Base-by-base conservation (phyloP, 305 asterid genomes). In the Fraxinus nigra region DNA sequence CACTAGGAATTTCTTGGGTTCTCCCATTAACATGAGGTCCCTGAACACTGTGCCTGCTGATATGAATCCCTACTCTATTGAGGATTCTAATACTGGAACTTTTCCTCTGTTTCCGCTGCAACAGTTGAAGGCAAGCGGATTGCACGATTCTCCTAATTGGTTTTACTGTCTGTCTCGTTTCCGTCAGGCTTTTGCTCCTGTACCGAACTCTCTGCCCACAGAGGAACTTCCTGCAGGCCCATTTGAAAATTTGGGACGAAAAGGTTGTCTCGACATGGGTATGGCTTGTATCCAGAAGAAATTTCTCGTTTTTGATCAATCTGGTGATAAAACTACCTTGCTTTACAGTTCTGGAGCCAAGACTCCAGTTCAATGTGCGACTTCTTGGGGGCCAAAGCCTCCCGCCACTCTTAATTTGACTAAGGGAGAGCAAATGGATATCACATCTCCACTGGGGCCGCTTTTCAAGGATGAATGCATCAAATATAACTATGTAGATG, bases 271-370 rank as follows among this genome's bases (percentile, higher is more conserved):
- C 1, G 38, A 65, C 26, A 86, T 59, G 6, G 87, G 83, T 78
- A 11, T 86, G 10, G 61, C 81, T 2, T 80, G 79, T 65, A 11
- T 79, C 14, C 92, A 79, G 74, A 95, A 90, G 89, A 86, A 82
- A 80, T 95, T 93, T 81, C 92, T 95, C 14, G 97, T 94, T 20
- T 95, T 95, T 80, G 99, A 95, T 85, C 95, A 90, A 69, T 91
- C 97, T 20, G 93, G 92, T 46, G 92, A 89, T 69, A 91, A 87
- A 59, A 94, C 95, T 24, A 91, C 93, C 61, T 76, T 94, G 77
- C 54, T 95, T 10, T 92, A 83, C 72, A 89, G 83, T 82, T 90
- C 93, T 7, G 88, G 88, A 70, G 75, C 80, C 69, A 88, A 85
- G 33, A 40, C 87, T 59, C 90, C 90, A 9, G 70, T 81, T 33